Evolutionary conservation across 257 asterid species (phyloP), one percentile per base, ranked within the genome.

Genomic region (Cinchona pubescens): DNA sequence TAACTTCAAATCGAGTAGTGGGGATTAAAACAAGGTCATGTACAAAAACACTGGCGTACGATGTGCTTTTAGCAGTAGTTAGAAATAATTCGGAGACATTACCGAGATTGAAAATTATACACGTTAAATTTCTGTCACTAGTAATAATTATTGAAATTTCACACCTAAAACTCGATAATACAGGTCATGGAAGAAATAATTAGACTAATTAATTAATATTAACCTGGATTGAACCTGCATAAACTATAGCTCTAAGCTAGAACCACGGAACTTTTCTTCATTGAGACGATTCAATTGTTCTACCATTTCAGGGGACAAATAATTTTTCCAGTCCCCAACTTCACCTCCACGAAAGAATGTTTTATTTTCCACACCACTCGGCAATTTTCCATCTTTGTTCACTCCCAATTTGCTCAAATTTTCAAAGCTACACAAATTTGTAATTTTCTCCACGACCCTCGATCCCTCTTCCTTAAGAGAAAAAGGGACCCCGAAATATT

Each of bases 251-350:
- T 49, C 3, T 38, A 69, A 48, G 16, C 62, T 62, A 8, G 61
- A 69, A 15, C 45, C 61, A 19, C 19, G 29, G 61, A 69, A 48
- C 45, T 69, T 69, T 32, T 29, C 29, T 30, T 18, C 62, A 48
- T 43, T 29, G 2, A 69, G 21, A 6, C 1, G 25, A 48, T 69
- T 27, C 9, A 69, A 16, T 2, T 45, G 45, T 2, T 69, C 46
- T 1, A 42, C 63, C 63, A 69, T 69, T 21, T 48, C 74, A 48
- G 35, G 4, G 4, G 63, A 29, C 19, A 69, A 19, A 5, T 30
- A 37, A 19, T 69, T 49, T 42, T 69, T 69, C 74, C 74, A 69
- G 21, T 69, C 74, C 9, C 63, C 63, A 49, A 48, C 46, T 18
- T 19, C 46, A 3, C 74, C 74, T 18, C 7, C 23, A 10, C 74